phyloP scores from a whole-genome alignment of 306 rosid genomes.

The Carpinus fangiana region DNA sequence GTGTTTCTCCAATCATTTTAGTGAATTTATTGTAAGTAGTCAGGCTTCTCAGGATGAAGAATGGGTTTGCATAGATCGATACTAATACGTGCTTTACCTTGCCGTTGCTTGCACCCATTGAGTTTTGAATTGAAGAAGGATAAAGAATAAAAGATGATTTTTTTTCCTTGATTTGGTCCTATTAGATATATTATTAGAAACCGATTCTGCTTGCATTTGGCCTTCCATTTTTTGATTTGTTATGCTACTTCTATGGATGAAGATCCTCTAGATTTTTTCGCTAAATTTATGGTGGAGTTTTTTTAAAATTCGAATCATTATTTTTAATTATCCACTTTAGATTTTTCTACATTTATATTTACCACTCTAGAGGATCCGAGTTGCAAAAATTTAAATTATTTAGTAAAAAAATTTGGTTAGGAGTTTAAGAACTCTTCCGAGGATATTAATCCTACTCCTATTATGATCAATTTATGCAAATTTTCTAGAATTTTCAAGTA shows the following conservation, averaged over 20 bases:
- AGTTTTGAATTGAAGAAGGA: not conserved
- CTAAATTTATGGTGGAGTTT: no score
- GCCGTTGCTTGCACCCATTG: not conserved
- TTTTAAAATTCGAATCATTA: no score
- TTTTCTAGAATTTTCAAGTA: not conserved
- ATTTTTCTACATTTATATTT: no score
- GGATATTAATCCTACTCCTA: no score
- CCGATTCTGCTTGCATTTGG: not conserved
- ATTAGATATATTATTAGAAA: not conserved
- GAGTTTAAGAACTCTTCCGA: no score
- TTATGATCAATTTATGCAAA: no score
- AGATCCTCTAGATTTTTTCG: no score
- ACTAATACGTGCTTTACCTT: not conserved
- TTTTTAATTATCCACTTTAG: no score
- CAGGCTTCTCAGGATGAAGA: not conserved
- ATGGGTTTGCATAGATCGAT: not conserved
- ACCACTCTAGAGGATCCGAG: no score
- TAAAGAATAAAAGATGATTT: not conserved
- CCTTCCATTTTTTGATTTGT: not conserved
- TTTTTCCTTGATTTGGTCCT: not conserved
- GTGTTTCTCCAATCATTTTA: not conserved
- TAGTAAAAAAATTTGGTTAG: no score
- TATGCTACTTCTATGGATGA: not conserved
- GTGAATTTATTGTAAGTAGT: not conserved
- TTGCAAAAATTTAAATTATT: no score